Evolutionary conservation across 2,329 filamentous ascomycete genomes (phyloP), one percentile per base, ranked within the genome.

Genomic region (Coccinonectria pachysandricola): DNA sequence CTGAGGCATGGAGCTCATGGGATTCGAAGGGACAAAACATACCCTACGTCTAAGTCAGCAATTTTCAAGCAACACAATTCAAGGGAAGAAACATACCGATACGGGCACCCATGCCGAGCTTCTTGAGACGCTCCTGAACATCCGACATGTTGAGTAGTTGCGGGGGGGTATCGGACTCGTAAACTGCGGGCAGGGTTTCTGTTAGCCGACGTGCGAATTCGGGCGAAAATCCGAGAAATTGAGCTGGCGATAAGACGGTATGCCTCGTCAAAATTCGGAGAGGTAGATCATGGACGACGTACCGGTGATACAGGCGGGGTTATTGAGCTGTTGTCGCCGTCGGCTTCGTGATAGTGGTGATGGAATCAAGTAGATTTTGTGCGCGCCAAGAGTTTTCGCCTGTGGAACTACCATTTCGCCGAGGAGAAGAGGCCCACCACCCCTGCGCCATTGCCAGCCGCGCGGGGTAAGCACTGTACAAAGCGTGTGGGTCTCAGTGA

Each of bases 1-100:
- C 32, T 28, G 36, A 30, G 19, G 27, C 27, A 27, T 25, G 24
- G 28, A 27, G 27, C 32, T 27, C 31, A 23, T 34, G 21, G 33
- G 19, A 25, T 29, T 33, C 21, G 26, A 17, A 19, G 25, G 32
- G 23, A 25, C 12, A 28, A 23, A 37, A 50, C 56, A 48, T 59
- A 60, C 57, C 57, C 57, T 60, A 34, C 18, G 26, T 21, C 16
- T 12, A 12, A 13, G 31, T 43, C 28, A 46, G 43, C 32, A n/a
- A n/a, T n/a, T n/a, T n/a, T n/a, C n/a, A n/a, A n/a, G n/a, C n/a
- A n/a, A n/a, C n/a, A n/a, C n/a, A n/a, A n/a, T n/a, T n/a, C n/a
- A n/a, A n/a, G n/a, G n/a, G n/a, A n/a, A n/a, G n/a, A 24, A 27
- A 74, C 78, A 50, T 74, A 83, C 79, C 79, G 63, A 78, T 83